Conservation (phyloP, 2,329 filamentous ascomycete species). For the Phoma herbarum region DNA sequence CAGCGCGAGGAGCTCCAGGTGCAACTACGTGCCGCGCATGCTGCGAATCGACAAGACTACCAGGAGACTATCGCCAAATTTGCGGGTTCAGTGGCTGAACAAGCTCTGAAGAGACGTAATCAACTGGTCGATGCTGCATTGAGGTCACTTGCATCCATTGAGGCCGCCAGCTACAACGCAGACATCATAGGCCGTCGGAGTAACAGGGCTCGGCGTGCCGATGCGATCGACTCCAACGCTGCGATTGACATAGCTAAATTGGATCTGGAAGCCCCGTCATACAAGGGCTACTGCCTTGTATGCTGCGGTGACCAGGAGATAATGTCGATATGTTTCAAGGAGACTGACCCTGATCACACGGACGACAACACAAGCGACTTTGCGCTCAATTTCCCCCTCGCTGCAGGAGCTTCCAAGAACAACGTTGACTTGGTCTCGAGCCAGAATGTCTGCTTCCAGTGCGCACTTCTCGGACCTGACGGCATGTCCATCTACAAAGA, state of each 20-base stretch:
- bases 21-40: constrained; percentile 42
- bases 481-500: constrained; percentile 45
- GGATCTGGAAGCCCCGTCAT: constrained; percentile 39
- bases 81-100: constrained; percentile 20
- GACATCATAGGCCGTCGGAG: constrained; percentile 45
- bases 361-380: constrained; percentile 47
- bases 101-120: constrained; percentile 33
- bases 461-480: constrained; percentile 34
- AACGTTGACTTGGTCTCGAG: constrained; percentile 42
- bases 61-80: constrained; percentile 24
- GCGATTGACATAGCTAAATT: constrained; percentile 32
- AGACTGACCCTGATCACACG: constrained; percentile 27
- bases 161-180: constrained; percentile 42
- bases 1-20: constrained; percentile 32
- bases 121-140: constrained; percentile 41
- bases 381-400: constrained; percentile 47
- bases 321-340: constrained; percentile 47
- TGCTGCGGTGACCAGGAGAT: constrained; percentile 47
- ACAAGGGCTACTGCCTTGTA: constrained; percentile 40
- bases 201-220: constrained; percentile 45
- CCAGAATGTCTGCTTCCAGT: constrained; percentile 49
- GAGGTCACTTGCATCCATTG: constrained; percentile 36
- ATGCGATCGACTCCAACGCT: constrained; percentile 27
- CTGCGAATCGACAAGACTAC: constrained; percentile 40
- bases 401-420: constrained; percentile 37